Evolutionary conservation across 1,139 yeast species (phyloP).

Genomic region (Pichia sorboxylosa): DNA sequence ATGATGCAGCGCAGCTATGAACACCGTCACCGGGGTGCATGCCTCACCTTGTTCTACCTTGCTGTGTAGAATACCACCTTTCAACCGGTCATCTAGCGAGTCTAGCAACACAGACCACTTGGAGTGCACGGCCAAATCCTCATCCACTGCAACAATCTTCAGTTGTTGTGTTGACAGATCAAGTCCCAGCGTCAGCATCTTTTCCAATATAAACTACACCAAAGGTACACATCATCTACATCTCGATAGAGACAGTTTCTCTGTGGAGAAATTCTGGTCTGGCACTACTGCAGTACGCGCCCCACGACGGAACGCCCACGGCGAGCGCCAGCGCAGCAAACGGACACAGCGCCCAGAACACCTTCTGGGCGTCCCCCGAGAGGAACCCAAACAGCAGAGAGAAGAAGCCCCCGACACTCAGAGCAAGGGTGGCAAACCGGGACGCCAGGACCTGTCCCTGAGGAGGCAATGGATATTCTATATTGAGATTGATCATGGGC

Average conservation of each 20-base stretch:
- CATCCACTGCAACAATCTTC: slow-evolving; percentile 59
- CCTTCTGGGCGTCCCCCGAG: slow-evolving; percentile 29
- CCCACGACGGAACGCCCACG: slow-evolving; percentile 44
- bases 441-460: slow-evolving; percentile 43
- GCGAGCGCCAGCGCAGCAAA: slow-evolving; percentile 28
- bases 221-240: no score
- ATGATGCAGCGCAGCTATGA: slow-evolving; percentile 75
- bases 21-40: slow-evolving; percentile 67
- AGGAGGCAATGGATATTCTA: slow-evolving; percentile 37
- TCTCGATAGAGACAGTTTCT: no score
- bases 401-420: slow-evolving; percentile 25
- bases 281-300: no score
- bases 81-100: no score
- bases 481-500: no score
- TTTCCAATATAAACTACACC: no score
- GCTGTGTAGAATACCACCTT: no score
- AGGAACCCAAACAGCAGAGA: slow-evolving; percentile 37
- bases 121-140: slow-evolving; percentile 35
- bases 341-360: slow-evolving; percentile 29
- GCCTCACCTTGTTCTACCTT: not conserved
- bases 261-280: no score
- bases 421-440: slow-evolving; percentile 15
- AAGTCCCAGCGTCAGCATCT: no score
- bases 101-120: slow-evolving; percentile 65
- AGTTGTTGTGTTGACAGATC: slow-evolving; percentile 87